Evolutionary conservation across 192 early-diverging fungal species (phyloP).

Genomic region (Borealophlyctis nickersoniae): DNA sequence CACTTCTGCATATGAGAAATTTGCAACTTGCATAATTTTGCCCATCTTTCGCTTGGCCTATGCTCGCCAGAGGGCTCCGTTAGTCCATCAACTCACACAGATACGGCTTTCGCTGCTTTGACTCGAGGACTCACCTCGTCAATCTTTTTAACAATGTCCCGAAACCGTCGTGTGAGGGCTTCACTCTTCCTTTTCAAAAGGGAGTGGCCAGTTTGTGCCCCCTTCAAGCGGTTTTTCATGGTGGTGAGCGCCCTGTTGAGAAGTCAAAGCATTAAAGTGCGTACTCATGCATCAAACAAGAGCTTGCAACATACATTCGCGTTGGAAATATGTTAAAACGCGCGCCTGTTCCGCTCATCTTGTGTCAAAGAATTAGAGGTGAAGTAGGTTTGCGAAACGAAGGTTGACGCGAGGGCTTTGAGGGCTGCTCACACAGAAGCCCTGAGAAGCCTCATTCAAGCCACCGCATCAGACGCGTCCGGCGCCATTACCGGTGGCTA

Average conservation of each 20-base stretch:
- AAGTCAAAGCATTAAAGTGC: neutral
- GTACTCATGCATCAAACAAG: neutral
- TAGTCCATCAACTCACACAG: too few species aligned
- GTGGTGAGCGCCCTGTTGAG: slow-evolving; percentile 82
- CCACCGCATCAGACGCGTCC: too few species aligned
- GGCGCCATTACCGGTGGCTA: too few species aligned
- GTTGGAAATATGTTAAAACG: slow-evolving; percentile 93
- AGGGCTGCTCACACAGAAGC: too few species aligned
- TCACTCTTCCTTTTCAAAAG: slow-evolving; percentile 97
- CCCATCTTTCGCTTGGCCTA: slow-evolving; percentile 98
- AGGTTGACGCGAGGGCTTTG: too few species aligned
- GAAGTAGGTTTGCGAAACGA: too few species aligned
- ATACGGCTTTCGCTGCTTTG: too few species aligned
- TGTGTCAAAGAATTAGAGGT: too few species aligned
- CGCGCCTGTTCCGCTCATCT: slow-evolving; percentile 35
- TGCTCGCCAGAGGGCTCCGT: too few species aligned
- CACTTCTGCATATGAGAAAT: slow-evolving; percentile 97
- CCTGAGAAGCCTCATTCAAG: too few species aligned
- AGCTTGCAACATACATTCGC: slow-evolving; percentile 67
- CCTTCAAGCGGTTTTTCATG: slow-evolving; percentile 94
- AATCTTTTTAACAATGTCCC: slow-evolving; percentile 93
- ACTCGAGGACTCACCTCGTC: slow-evolving; percentile 67
- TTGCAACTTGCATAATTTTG: slow-evolving; percentile 95
- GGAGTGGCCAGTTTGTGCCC: slow-evolving; percentile 96
- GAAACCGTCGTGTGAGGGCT: slow-evolving; percentile 91